A percentile compares a stretch with the other conserved stretches of the same genome.
These are phyloP conservation scores for Galerina sulciceps DNA, from an alignment of 768 basidiomycete species.

Conservation along the genomic window DNA sequence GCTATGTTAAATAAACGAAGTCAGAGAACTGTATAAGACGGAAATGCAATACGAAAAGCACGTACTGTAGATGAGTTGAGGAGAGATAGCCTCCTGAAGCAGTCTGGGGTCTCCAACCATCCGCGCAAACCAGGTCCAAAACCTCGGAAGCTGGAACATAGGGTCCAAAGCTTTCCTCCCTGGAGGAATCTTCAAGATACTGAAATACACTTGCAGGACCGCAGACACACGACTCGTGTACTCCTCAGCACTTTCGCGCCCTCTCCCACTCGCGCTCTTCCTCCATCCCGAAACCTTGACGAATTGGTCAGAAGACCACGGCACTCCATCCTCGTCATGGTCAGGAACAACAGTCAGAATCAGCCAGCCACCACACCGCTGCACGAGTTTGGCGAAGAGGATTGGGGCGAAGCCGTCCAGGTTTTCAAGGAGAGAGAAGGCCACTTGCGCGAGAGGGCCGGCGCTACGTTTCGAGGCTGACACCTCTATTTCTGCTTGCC, in stretches of 20 bases:
- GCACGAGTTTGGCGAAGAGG: conserved; percentile 84
- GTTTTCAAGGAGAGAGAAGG: conserved; percentile 68
- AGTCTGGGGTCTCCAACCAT: conserved; percentile 56
- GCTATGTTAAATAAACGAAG: conserved; percentile 40
- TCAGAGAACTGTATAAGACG: too few relatives aligned
- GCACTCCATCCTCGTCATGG: conserved; percentile 50
- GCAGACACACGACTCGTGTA: conserved; percentile 74
- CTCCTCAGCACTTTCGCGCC: conserved; percentile 61
- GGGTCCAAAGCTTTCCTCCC: conserved; percentile 44
- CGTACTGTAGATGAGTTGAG: conserved; percentile 71
- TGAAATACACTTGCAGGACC: conserved; percentile 86
- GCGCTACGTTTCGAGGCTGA: conserved; percentile 86
- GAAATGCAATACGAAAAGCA: conserved; percentile 14
- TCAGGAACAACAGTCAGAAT: conserved; percentile 67
- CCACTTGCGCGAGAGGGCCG: conserved; percentile 77
- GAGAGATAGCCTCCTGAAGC: conserved; percentile 60
- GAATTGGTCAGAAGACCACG: conserved; percentile 45
- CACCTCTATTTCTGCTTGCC: conserved; percentile 96
- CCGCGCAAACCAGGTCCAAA: conserved; percentile 77
- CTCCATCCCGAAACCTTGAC: conserved; percentile 64
- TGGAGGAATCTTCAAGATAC: conserved; percentile 58
- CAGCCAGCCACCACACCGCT: conserved; percentile 90
- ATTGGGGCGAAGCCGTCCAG: conserved; percentile 68
- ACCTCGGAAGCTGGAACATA: conserved; percentile 64
- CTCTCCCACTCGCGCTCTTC: conserved; percentile 36